A percentile compares a stretch with the other conserved stretches of the same genome.
phyloP scores from a whole-genome alignment of 108 stramenopile genomes.

The Chaetoceros tenuissimus region DNA sequence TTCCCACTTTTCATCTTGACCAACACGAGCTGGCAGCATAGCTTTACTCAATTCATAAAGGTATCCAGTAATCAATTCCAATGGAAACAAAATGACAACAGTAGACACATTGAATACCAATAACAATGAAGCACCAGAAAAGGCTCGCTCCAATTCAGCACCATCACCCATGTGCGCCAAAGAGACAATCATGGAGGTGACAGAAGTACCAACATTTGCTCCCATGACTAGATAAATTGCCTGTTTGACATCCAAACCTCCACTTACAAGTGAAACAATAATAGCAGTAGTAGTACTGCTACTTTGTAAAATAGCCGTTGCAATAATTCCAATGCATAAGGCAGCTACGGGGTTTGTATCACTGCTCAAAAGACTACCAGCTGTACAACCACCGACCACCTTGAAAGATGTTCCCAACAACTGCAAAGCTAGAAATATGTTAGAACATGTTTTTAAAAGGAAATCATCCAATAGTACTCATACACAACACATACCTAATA shows the following conservation, averaged over 20 bases:
- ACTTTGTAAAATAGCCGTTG: conserved; percentile 32
- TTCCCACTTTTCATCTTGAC: conserved; percentile 18
- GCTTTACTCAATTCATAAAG: conserved; percentile 16
- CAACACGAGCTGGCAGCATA: conserved; percentile 8
- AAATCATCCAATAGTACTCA: conserved; percentile 4
- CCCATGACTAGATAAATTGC: conserved; percentile 40
- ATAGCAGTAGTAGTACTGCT: conserved; percentile 38
- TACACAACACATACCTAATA: conserved; percentile 1
- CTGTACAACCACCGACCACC: conserved; percentile 26
- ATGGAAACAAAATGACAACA: conserved; percentile 11
- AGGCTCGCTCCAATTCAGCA: conserved; percentile 24
- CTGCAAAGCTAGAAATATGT: conserved; percentile 12
- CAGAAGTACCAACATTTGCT: conserved; percentile 27
- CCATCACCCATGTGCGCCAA: conserved; percentile 19
- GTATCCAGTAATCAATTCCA: conserved; percentile 6
- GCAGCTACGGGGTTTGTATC: conserved; percentile 22
- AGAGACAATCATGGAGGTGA: conserved; percentile 25
- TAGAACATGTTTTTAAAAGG: conserved; percentile 11
- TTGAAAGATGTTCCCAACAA: conserved; percentile 22
- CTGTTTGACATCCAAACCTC: conserved; percentile 10
- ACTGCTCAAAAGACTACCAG: conserved; percentile 15
- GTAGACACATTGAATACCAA: conserved; percentile 19
- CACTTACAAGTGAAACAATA: conserved; percentile 25
- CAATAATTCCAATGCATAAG: conserved; percentile 27
- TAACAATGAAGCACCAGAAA: conserved; percentile 18